Base-by-base conservation (phyloP, 345 rosid species). In the Anacardium occidentale region DNA sequence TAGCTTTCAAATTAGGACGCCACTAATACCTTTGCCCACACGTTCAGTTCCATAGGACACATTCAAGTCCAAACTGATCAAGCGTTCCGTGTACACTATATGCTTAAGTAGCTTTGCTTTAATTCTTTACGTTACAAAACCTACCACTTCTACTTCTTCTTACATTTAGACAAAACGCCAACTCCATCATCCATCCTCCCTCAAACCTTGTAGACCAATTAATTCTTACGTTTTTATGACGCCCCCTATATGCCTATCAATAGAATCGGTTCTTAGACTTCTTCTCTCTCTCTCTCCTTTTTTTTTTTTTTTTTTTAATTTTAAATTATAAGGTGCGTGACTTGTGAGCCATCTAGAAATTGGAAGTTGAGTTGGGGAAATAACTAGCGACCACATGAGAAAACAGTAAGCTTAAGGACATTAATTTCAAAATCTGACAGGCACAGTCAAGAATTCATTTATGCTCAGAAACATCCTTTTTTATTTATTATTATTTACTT, bases 161-260 rank as follows among this genome's bases (percentile, higher is more conserved):
- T 32, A 34, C 66, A 25, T 60, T 8, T 44, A 50, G 56, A 20
- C 22, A 68, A 53, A 68, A 37, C 42, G 42, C 42, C 42, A 37
- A 5, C 42, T 37, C 42, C 42, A 7, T 37, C 42, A 29, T 29
- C 32, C 32, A 37, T 37, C 42, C 1, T 37, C 42, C 62, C 51
- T 34, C 42, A 24, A 50, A 52, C 69, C 45, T 62, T 61, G 1
- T 66, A 67, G 81, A 72, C 68, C 42, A 5, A 37, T 37, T 37
- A 70, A 61, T 7, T 21, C 70, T 57, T 66, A 74, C 71, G 70
- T 57, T 60, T 20, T 55, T 64, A 70, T 67, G 76, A 75, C 74
- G 74, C 50, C 8, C 20, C 9, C 29, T 10, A 45, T 42, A 12
- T 64, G 25, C 7, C 7, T 15, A 29, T 29, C 32, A 3, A 29